phyloP scores from a whole-genome alignment of 2,329 filamentous ascomycete species.

The Fusarium anthophilum region DNA sequence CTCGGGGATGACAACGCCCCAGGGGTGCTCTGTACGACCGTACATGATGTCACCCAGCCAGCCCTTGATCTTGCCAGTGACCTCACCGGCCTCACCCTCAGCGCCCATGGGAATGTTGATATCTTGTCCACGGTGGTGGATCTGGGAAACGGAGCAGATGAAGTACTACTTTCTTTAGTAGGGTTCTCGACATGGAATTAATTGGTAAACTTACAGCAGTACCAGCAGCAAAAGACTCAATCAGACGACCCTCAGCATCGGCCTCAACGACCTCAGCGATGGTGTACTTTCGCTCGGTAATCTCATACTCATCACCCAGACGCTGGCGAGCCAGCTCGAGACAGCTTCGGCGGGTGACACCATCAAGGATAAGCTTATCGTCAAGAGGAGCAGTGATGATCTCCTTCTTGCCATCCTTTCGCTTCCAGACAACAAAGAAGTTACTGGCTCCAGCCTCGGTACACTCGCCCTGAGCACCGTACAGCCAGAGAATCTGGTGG shows the following conservation, averaged over 20 bases:
- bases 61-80: conserved; percentile 71
- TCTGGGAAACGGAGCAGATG: conserved; percentile 72
- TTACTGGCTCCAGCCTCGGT: conserved; percentile 94
- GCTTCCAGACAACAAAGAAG: conserved; percentile 85
- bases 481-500: conserved; percentile 94
- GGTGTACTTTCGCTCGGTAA: conserved; percentile 84
- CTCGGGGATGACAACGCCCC: conserved; percentile 75
- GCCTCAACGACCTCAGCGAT: conserved; percentile 82
- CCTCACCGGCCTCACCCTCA: conserved; percentile 58
- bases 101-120: conserved; percentile 69
- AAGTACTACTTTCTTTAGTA: conserved; percentile 65
- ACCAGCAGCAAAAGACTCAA: conserved; percentile 88
- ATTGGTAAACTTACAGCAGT: conserved; percentile 75
- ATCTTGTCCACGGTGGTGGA: conserved; percentile 73
- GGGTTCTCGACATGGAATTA: background rate
- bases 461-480: conserved; percentile 78
- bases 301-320: conserved; percentile 67
- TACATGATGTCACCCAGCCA: conserved; percentile 81
- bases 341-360: conserved; percentile 85
- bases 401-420: conserved; percentile 61
- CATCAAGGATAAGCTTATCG: conserved; percentile 85
- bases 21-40: conserved; percentile 72
- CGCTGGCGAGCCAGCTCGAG: conserved; percentile 76
- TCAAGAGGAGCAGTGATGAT: conserved; percentile 86
- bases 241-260: conserved; percentile 75